These are phyloP conservation scores for Chlamydomonas eustigma DNA, from an alignment of 139 green algal species.

Conservation along the genomic window DNA sequence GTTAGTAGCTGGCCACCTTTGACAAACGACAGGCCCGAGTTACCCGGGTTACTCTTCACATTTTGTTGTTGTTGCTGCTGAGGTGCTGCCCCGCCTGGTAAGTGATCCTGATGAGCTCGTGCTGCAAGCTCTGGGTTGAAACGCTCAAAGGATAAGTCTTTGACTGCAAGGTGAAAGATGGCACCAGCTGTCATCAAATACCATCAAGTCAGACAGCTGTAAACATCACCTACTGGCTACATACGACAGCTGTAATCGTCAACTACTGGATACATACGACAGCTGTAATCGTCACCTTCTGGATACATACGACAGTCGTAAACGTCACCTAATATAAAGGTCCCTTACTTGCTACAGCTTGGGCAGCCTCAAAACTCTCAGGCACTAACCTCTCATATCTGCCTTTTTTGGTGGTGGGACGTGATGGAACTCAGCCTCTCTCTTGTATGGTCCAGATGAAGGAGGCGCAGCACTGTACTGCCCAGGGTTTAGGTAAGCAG, in stretches of 20 bases:
- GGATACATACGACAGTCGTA: too few species aligned
- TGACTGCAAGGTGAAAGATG: too few species aligned
- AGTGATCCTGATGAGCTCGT: background rate
- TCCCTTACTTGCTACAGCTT: too few species aligned
- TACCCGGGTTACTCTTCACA: background rate
- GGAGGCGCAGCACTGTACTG: background rate
- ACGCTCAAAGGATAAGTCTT: background rate
- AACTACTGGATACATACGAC: too few species aligned
- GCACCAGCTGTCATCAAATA: too few species aligned
- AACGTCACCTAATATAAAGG: too few species aligned
- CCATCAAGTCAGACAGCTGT: too few species aligned
- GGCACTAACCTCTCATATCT: slow-evolving; percentile 7
- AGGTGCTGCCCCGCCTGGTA: background rate
- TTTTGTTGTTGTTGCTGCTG: background rate
- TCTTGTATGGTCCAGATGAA: background rate
- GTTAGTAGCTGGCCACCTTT: slow-evolving; percentile 2
- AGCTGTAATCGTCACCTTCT: too few species aligned
- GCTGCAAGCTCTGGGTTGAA: slow-evolving; percentile 14
- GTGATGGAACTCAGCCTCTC: slow-evolving; percentile 8
- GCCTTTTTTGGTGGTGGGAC: slow-evolving; percentile 15
- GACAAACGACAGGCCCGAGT: slow-evolving; percentile 6
- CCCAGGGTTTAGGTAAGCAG: background rate
- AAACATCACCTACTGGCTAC: too few species aligned
- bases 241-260: too few species aligned
- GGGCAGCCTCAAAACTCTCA: too few species aligned